Evolutionary conservation across 169 alveolate species (phyloP), one percentile per base, ranked within the genome.

Genomic region (Cryptosporidium parvum): DNA sequence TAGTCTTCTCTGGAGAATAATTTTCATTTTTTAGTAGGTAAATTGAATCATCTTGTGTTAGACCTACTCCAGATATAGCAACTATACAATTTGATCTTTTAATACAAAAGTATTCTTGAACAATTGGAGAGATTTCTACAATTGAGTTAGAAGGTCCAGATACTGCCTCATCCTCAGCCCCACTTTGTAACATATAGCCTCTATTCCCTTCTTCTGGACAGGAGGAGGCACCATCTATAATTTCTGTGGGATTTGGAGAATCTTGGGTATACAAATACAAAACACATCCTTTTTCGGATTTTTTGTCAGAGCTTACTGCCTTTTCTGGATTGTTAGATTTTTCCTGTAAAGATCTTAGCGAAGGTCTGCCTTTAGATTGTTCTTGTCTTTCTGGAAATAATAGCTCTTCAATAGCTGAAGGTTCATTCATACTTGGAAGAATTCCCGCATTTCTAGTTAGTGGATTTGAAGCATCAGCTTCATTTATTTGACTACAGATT

Each of bases 161-260:
- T 1, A 33, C 6, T 29, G 51, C 56, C 21, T 75, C 72, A 31
- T 48, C 85, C 3, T 31, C 75, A 14, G 16, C 48, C 26, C 65
- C 86, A 33, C 56, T 59, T 61, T 75, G 73, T 18, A 75, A 33
- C 59, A 75, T 21, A 35, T 75, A 75, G 14, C 86, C 61, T 31
- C 86, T 75, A 75, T 75, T 35, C 35, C 86, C 86, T n/a, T 29
- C 86, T 37, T 58, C 72, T 10, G 86, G 86, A 33, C 86, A 75
- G 14, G 56, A n/a, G 7, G 86, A 35, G 8, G 86, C 52, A 14
- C 72, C 35, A 58, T 75, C 86, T 12, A 59, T 35, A 37, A 75
- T 75, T 35, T 75, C 72, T 23, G 86, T 75, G 61, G 86, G 86
- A 16, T 6, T 37, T 58, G 71, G 37, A 10, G 86, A 52, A 35